These are phyloP conservation scores for Fusarium xylarioides DNA, from an alignment of 2,329 filamentous ascomycete genomes.

Conservation along the genomic window DNA sequence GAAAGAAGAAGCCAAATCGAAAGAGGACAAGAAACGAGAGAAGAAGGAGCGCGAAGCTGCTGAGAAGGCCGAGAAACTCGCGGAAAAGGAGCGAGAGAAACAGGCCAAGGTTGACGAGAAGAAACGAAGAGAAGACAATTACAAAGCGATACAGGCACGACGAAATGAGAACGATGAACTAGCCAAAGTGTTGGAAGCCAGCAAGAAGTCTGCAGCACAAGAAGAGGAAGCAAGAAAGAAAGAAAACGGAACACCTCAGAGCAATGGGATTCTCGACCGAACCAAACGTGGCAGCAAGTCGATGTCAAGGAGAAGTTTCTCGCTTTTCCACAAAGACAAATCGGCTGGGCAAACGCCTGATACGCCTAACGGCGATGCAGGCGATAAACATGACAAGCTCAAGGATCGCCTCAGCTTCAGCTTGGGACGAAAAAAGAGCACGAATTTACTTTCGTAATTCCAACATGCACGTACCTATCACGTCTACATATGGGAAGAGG, in stretches of 20 bases:
- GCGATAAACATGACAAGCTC: conserved; percentile 58
- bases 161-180: conserved; percentile 70
- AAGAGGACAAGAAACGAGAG: conserved; percentile 70
- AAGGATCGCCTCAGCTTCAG: conserved; percentile 74
- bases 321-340: conserved; percentile 68
- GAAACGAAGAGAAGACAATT: conserved; percentile 61
- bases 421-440: conserved; percentile 77
- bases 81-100: conserved; percentile 51
- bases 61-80: conserved; percentile 67
- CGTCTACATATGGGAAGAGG: conserved; percentile 20
- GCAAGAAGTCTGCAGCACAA: conserved; percentile 69
- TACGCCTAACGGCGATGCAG: conserved; percentile 32
- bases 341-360: conserved; percentile 39
- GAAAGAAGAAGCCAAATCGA: conserved; percentile 53
- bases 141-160: conserved; percentile 60
- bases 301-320: conserved; percentile 78
- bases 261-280: conserved; percentile 65
- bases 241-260: conserved; percentile 50
- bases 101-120: conserved; percentile 56
- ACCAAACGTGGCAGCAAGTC: conserved; percentile 80
- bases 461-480: conserved; percentile 1
- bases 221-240: conserved; percentile 55
- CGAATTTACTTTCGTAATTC: conserved; percentile 50
- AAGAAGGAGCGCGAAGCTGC: conserved; percentile 72
- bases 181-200: conserved; percentile 70